Conservation (phyloP, 805 yeast species). For the Isabelozyma gotoi region DNA sequence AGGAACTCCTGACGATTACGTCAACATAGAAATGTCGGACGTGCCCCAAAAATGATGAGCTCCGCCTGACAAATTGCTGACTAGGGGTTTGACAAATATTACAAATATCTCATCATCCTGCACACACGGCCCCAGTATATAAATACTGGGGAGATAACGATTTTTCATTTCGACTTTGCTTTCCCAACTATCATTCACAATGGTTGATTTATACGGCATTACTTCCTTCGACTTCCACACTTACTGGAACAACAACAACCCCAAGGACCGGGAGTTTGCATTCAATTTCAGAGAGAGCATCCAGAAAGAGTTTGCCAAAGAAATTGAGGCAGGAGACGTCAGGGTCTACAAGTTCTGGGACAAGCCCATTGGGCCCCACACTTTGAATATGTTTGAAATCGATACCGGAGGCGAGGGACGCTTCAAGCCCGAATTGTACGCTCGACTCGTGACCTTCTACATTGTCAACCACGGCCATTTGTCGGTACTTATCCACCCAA, state of each 20-base stretch:
- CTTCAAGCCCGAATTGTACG: conserved; percentile 46
- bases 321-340: conserved; percentile 39
- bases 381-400: conserved; percentile 56
- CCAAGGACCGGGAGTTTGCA: conserved; percentile 34
- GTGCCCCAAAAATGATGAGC: not conserved
- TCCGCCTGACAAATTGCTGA: no score
- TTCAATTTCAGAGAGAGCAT: conserved; percentile 39
- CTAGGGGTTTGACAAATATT: not conserved
- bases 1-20: not conserved
- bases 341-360: conserved; percentile 47
- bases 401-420: conserved; percentile 23
- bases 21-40: not conserved
- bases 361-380: conserved; percentile 58
- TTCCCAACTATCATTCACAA: not conserved
- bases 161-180: not conserved
- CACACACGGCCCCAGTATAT: not conserved
- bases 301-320: conserved; percentile 39
- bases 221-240: conserved; percentile 56
- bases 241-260: conserved; percentile 42
- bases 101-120: not conserved
- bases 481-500: conserved; percentile 57
- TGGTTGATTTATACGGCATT: conserved; percentile 10
- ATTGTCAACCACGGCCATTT: conserved; percentile 53
- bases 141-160: not conserved
- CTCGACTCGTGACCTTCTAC: conserved; percentile 47